Evolutionary conservation across 2,329 filamentous ascomycete species (phyloP).

Genomic region (Bertia moriformis): DNA sequence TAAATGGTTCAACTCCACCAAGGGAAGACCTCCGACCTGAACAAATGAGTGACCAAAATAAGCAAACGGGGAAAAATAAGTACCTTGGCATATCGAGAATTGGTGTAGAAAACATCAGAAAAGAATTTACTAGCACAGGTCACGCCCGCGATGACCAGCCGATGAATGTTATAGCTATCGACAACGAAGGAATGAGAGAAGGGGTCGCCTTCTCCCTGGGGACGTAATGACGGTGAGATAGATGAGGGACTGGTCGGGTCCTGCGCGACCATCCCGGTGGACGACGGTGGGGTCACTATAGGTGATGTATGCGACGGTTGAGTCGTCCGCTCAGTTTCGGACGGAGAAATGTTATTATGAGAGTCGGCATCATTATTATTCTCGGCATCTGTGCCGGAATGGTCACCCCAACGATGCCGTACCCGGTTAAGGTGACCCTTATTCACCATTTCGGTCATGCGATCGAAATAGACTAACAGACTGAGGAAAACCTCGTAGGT

Average conservation of each 20-base stretch:
- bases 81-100: slow-evolving; percentile 98
- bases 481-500: slow-evolving; percentile 67
- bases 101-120: slow-evolving; percentile 96
- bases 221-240: not conserved
- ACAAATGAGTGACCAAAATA: slow-evolving; percentile 6
- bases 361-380: not conserved
- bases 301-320: not conserved
- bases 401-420: not conserved
- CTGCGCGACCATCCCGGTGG: not conserved
- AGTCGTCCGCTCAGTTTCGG: not conserved
- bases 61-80: slow-evolving; percentile 10
- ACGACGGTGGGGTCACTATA: not conserved
- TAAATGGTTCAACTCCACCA: slow-evolving; percentile 86
- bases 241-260: not conserved
- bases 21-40: slow-evolving; percentile 82
- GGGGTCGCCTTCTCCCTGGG: not conserved
- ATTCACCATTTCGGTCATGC: slow-evolving; percentile 65
- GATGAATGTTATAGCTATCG: slow-evolving; percentile 97
- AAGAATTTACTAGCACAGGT: slow-evolving; percentile 99
- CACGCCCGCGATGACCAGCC: slow-evolving; percentile 88
- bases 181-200: slow-evolving; percentile 54
- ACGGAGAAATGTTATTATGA: not conserved
- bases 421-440: not conserved
- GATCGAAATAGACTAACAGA: slow-evolving; percentile 61
- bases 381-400: too few species aligned